phyloP scores from a whole-genome alignment of 148 eudicot genomes.

The Euryodendron excelsum region DNA sequence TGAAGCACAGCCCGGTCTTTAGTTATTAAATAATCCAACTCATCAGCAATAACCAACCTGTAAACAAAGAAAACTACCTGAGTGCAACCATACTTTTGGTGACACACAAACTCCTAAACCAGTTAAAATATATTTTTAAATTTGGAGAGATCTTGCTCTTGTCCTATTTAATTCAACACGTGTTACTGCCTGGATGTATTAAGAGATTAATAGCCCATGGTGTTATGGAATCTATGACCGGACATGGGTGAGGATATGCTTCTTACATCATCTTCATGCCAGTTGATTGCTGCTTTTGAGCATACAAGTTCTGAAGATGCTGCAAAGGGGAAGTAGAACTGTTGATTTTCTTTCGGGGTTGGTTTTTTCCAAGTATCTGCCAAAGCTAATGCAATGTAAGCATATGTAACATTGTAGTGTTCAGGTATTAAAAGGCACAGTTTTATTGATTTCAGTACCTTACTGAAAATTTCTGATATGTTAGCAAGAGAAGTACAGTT shows the following conservation, averaged over 20 bases:
- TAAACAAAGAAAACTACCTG: background rate
- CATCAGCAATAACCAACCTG: conserved; percentile 83
- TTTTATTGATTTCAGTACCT: conserved; percentile 47
- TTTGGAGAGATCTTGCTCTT: background rate
- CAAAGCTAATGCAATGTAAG: conserved; percentile 16
- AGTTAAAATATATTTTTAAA: background rate
- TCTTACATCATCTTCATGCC: conserved; percentile 75
- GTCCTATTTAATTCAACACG: background rate
- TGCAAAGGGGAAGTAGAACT: conserved; percentile 55
- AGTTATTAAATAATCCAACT: conserved; percentile 86
- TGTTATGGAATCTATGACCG: background rate
- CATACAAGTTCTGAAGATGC: conserved; percentile 54
- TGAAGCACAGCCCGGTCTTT: conserved; percentile 85
- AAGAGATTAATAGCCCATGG: background rate
- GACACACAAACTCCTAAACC: background rate
- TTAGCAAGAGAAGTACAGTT: conserved; percentile 77
- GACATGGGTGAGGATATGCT: conserved; percentile 4
- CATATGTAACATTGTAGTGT: background rate
- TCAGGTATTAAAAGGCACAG: background rate
- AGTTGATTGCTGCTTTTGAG: conserved; percentile 44
- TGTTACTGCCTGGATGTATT: background rate
- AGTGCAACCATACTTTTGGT: background rate
- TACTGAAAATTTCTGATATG: conserved; percentile 71
- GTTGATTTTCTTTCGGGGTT: conserved; percentile 51
- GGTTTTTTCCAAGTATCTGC: conserved; percentile 63